Evolutionary conservation across 2,329 filamentous ascomycete species (phyloP).

Genomic region (Cytospora schulzeri): DNA sequence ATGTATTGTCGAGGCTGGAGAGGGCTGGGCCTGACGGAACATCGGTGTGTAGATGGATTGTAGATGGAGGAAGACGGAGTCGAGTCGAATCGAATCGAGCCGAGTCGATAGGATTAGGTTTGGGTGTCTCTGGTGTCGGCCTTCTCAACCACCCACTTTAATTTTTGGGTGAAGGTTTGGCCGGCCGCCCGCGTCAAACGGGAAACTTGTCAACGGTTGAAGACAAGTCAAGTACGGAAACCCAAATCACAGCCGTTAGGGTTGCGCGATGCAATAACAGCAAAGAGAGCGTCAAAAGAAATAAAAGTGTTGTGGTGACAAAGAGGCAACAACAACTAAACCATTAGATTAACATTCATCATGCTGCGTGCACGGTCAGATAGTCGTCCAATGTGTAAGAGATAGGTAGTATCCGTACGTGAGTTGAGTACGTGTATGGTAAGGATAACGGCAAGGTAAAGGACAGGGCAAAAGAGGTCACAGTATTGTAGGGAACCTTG

Average conservation of each 20-base stretch:
- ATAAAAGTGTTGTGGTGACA: slow-evolving; percentile 13
- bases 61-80: not conserved
- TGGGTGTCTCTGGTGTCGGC: slow-evolving; percentile 19
- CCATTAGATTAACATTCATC: slow-evolving; percentile 28
- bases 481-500: no score
- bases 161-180: slow-evolving; percentile 17
- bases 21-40: slow-evolving; percentile 21
- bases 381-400: not conserved
- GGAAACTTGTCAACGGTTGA: slow-evolving; percentile 2
- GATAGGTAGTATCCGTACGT: not conserved
- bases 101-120: not conserved
- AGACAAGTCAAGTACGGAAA: not conserved
- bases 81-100: not conserved
- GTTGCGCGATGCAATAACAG: slow-evolving; percentile 10
- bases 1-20: slow-evolving; percentile 25
- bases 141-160: slow-evolving; percentile 22
- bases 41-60: slow-evolving; percentile 18
- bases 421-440: not conserved
- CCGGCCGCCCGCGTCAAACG: slow-evolving; percentile 6
- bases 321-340: slow-evolving; percentile 19
- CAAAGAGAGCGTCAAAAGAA: slow-evolving; percentile 19
- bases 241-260: not conserved
- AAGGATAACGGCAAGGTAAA: slow-evolving; percentile 7
- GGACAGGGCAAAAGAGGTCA: not conserved
- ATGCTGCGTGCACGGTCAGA: slow-evolving; percentile 14